Evolutionary conservation across 2,329 filamentous ascomycete genomes (phyloP).

Genomic region (Ceratocystis cubensis): DNA sequence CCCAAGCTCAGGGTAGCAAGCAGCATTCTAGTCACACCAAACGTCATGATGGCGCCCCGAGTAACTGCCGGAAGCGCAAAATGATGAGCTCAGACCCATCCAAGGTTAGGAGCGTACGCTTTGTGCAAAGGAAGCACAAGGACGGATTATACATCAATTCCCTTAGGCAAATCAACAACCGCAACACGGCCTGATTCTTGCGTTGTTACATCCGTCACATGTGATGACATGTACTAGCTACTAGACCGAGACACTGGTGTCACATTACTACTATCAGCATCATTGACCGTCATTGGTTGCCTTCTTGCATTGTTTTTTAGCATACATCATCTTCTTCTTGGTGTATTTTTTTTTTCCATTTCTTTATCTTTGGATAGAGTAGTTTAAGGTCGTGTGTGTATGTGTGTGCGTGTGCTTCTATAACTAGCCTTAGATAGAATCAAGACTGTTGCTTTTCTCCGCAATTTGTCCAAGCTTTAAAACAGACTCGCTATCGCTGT

Average conservation of each 20-base stretch:
- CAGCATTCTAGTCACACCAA: neutral
- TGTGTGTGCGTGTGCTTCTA: neutral
- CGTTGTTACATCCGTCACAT: neutral
- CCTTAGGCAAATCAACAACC: constrained; percentile 3
- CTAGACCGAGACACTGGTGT: neutral
- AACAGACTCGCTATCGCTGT: neutral
- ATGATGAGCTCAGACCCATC: neutral
- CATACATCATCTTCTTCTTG: neutral
- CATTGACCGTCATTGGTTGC: neutral
- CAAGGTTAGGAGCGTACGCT: constrained; percentile 15
- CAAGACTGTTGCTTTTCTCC: neutral
- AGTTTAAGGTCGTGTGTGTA: neutral
- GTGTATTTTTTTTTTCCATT: neutral
- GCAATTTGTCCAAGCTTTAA: neutral
- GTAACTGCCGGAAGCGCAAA: neutral
- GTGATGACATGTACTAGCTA: neutral
- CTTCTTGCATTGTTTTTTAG: neutral
- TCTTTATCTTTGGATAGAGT: neutral
- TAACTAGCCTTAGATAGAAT: neutral
- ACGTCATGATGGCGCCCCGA: neutral
- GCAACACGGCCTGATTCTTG: neutral
- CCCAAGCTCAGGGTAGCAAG: neutral
- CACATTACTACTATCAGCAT: neutral
- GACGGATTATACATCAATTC: neutral
- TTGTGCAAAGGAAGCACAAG: constrained; percentile 6